Evolutionary conservation across 176 grass and related monocot genomes (phyloP), one percentile per base, ranked within the genome.

Genomic region (Miscanthus lutarioriparius): DNA sequence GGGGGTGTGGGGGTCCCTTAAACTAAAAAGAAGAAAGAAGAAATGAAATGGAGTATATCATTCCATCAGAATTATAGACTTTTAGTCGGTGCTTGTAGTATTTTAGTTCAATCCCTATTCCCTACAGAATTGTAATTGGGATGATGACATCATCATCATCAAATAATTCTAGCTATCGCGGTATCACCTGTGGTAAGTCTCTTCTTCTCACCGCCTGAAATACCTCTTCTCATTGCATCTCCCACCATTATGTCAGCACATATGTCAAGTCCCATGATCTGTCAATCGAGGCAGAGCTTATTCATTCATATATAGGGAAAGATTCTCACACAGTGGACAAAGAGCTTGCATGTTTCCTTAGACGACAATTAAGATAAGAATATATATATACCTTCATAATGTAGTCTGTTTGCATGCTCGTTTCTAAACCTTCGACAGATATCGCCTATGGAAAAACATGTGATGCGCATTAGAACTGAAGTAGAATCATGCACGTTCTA

Each of bases 191-290:
- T 93, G 4, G 90, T 94, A 72, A 97, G 84, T 86, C 92, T 88
- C 82, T 90, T 97, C 91, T 93, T 97, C 80, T 97, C 92, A 86
- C 91, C 92, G 2, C 92, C 91, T 72, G 95, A 97, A 85, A 97
- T 97, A 73, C 95, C 92, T 87, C 92, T 93, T 86, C 82, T 93
- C 95, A 97, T 93, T 25, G 84, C 87, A 91, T 97, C 86, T 41
- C 92, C 95, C 48, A 91, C 88, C 26, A 77, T 82, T 86, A 86
- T 89, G 75, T 97, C 84, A 44, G 92, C 85, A 3, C 95, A 97
- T 81, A 86, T 88, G 88, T 93, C 95, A 72, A 97, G 82, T 82
- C 95, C 95, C 90, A 95, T 93, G 85, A 97, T 97, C 95, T 97
- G 76, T 40, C 22, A 78, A 37, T 33, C 20, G 7, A 67, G 28